Percentiles rank a stretch among this genome's conserved stretches.
Conservation (phyloP, 768 basidiomycete species). For the Solioccasus polychromus region DNA sequence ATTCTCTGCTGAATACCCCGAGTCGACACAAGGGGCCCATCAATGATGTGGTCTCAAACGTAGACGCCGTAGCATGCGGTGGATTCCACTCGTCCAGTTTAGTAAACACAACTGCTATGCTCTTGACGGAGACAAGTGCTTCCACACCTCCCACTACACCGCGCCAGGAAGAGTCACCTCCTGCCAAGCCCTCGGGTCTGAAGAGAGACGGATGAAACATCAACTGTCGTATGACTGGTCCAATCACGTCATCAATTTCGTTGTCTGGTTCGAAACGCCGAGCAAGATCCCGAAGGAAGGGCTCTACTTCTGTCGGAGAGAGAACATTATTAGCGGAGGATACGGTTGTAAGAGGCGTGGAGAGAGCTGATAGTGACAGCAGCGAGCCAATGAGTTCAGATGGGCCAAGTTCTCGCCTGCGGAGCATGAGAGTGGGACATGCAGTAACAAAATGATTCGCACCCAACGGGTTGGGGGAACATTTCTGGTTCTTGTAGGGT, state of each 20-base stretch:
- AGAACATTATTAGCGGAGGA: conserved; percentile 50
- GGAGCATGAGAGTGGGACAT: conserved; percentile 4
- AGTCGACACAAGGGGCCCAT: conserved; percentile 84
- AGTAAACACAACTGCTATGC: conserved; percentile 79
- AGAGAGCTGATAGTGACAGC: conserved; percentile 66
- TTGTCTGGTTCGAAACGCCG: conserved; percentile 76
- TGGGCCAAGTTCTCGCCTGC: conserved; percentile 69
- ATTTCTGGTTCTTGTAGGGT: conserved; percentile 89
- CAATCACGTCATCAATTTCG: conserved; percentile 78
- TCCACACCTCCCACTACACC: conserved; percentile 79
- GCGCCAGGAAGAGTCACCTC: conserved; percentile 82
- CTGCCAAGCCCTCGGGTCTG: conserved; percentile 65
- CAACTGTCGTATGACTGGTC: conserved; percentile 61
- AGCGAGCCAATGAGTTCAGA: conserved; percentile 82
- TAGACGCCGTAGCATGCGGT: conserved; percentile 49
- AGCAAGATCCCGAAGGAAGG: conserved; percentile 81
- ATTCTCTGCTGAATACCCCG: conserved; percentile 85
- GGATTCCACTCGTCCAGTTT: conserved; percentile 75
- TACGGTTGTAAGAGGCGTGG: conserved; percentile 57
- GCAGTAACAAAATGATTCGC: conserved; percentile 22
- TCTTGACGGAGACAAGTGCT: conserved; percentile 75
- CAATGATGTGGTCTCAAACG: conserved; percentile 64
- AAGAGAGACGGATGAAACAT: conserved; percentile 65
- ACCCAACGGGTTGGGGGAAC: conserved; percentile 89
- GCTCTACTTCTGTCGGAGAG: conserved; percentile 64